Percentiles rank a stretch among this genome's conserved stretches.
Conservation (phyloP, 1,284 basidiomycete genomes). For the Sparassis latifolia region DNA sequence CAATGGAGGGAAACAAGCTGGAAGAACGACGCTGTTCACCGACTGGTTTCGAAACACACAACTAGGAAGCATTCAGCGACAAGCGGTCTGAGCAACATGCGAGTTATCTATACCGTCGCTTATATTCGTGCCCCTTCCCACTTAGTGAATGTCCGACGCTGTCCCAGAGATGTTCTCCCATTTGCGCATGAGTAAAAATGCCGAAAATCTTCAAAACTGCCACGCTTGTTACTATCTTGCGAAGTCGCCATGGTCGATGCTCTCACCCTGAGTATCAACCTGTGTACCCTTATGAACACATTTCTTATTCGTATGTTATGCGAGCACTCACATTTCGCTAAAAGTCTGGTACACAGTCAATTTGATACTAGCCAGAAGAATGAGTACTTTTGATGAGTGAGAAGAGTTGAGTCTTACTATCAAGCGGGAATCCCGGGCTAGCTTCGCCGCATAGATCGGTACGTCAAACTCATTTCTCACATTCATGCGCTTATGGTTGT, state of each 20-base stretch:
- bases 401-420: conserved; percentile 36
- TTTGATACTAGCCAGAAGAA: conserved; percentile 43
- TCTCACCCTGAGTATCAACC: conserved; percentile 52
- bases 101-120: conserved; percentile 13
- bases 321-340: conserved; percentile 36
- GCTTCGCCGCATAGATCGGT: conserved; percentile 64
- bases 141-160: conserved; percentile 44
- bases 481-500: conserved; percentile 60
- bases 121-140: conserved; percentile 49
- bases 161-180: conserved; percentile 51
- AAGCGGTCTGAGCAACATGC: not conserved
- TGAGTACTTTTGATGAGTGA: too few species aligned
- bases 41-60: conserved; percentile 40
- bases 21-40: conserved; percentile 27
- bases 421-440: conserved; percentile 53
- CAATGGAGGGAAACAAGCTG: conserved; percentile 23
- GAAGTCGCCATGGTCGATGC: not conserved
- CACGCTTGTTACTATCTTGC: not conserved
- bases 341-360: conserved; percentile 51
- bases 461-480: conserved; percentile 32
- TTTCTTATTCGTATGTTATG: not conserved
- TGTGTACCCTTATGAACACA: conserved; percentile 1
- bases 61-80: not conserved
- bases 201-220: conserved; percentile 56
- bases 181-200: conserved; percentile 54